A percentile compares a stretch with the other conserved stretches of the same genome.
Conservation (phyloP, 495 filamentous ascomycete genomes). For the Tuber aestivum region DNA sequence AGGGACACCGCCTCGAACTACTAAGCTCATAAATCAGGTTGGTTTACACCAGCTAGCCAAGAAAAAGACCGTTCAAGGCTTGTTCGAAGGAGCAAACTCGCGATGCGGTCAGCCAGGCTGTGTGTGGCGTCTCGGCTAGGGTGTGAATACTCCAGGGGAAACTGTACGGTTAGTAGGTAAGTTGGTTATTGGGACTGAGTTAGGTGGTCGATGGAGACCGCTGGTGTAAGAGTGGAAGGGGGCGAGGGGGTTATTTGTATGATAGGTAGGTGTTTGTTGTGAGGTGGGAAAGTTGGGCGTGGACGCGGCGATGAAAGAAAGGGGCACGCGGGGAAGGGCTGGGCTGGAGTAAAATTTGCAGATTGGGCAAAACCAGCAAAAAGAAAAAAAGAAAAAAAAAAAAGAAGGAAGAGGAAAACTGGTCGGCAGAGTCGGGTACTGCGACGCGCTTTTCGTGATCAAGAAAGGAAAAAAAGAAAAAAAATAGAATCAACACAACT, state of each 20-base stretch:
- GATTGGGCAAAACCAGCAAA: not conserved
- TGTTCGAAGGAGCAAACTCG: not conserved
- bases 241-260: not conserved
- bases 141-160: not conserved
- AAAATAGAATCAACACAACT: not conserved
- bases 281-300: not conserved
- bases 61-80: not conserved
- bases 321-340: slow-evolving; percentile 1
- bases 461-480: not conserved
- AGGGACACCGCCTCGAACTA: slow-evolving; percentile 12
- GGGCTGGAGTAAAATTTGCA: not conserved
- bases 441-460: not conserved
- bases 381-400: not conserved
- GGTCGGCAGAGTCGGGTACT: not conserved
- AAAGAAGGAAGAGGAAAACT: not conserved
- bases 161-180: slow-evolving; percentile 2
- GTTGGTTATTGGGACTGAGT: slow-evolving; percentile 2
- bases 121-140: not conserved
- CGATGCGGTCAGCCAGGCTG: not conserved
- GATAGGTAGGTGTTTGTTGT: not conserved
- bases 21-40: slow-evolving; percentile 26
- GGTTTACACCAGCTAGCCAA: not conserved
- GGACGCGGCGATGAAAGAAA: not conserved
- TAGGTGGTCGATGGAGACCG: not conserved
- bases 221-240: not conserved